Conservation (phyloP, 192 early-diverging fungal species). For the Nowakowskiella sp. region DNA sequence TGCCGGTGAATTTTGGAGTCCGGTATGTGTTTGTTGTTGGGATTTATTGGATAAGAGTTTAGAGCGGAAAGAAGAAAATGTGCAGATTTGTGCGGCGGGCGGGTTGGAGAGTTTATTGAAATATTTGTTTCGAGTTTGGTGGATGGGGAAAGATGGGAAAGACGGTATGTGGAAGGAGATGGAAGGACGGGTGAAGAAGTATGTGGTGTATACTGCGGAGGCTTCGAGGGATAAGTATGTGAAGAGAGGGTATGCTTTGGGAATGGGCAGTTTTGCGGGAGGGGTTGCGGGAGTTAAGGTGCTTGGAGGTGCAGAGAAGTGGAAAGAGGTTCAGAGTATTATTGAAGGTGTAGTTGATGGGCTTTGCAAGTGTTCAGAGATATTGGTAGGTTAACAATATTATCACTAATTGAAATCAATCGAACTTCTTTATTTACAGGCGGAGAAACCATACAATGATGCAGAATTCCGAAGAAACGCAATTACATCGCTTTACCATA, state of each 20-base stretch:
- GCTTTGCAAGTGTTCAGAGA: slow-evolving; percentile 23
- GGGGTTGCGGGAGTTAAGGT: slow-evolving; percentile 10
- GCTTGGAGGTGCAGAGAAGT: slow-evolving; percentile 17
- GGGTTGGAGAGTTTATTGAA: slow-evolving; percentile 2
- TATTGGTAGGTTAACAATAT: not conserved
- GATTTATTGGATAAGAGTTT: slow-evolving; percentile 40
- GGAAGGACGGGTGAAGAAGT: slow-evolving; percentile 24
- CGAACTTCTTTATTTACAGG: slow-evolving; percentile 9
- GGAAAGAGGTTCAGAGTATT: slow-evolving; percentile 5
- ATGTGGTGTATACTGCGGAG: slow-evolving; percentile 17
- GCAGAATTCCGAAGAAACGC: slow-evolving; percentile 63
- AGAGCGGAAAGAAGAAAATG: slow-evolving; percentile 56
- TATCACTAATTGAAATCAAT: not conserved
- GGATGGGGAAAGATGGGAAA: slow-evolving; percentile 5
- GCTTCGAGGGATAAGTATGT: slow-evolving; percentile 33
- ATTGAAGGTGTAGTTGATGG: slow-evolving; percentile 12
- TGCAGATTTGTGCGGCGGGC: slow-evolving; percentile 35
- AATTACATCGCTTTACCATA: slow-evolving; percentile 43
- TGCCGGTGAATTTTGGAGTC: not conserved
- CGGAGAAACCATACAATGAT: slow-evolving; percentile 37
- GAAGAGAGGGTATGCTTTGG: slow-evolving; percentile 56
- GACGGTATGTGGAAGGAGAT: not conserved
- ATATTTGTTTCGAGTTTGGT: not conserved
- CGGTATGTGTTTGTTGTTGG: slow-evolving; percentile 32
- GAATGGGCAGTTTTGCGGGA: slow-evolving; percentile 46